Evolutionary conservation across 2,329 filamentous ascomycete genomes (phyloP).

Genomic region (Ascochyta rabiei): DNA sequence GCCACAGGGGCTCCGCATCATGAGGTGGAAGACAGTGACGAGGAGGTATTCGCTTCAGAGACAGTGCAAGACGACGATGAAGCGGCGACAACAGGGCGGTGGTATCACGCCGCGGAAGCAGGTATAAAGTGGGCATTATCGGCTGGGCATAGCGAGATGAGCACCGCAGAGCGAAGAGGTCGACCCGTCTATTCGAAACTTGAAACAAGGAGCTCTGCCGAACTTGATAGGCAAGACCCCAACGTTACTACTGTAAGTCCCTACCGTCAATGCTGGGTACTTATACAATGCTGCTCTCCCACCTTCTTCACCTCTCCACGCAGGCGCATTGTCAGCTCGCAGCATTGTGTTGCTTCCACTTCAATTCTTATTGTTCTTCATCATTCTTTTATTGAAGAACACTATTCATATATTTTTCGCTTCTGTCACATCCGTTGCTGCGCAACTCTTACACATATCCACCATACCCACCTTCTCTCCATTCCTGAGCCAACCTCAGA

Average conservation of each 20-base stretch:
- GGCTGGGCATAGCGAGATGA: conserved; percentile 28
- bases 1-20: conserved; percentile 27
- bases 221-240: conserved; percentile 36
- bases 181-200: conserved; percentile 36
- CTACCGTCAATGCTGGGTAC: conserved; percentile 31
- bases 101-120: conserved; percentile 27
- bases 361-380: conserved; percentile 37
- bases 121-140: conserved; percentile 41
- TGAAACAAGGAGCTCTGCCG: conserved; percentile 45
- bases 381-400: conserved; percentile 41
- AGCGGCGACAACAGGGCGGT: conserved; percentile 28
- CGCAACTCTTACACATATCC: conserved; percentile 20
- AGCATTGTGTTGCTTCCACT: conserved; percentile 32
- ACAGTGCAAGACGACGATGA: conserved; percentile 23
- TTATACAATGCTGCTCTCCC: conserved; percentile 37
- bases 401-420: conserved; percentile 21
- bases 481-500: conserved; percentile 15
- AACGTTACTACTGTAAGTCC: conserved; percentile 38
- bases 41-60: conserved; percentile 27
- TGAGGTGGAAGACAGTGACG: conserved; percentile 36
- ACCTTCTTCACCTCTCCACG: conserved; percentile 35
- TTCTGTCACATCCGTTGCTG: conserved; percentile 26
- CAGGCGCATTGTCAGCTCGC: conserved; percentile 39
- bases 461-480: conserved; percentile 14
- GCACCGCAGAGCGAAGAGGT: conserved; percentile 37